These are phyloP conservation scores for Mortierella sp. DNA, from an alignment of 371 early-diverging fungal species.

Conservation along the genomic window DNA sequence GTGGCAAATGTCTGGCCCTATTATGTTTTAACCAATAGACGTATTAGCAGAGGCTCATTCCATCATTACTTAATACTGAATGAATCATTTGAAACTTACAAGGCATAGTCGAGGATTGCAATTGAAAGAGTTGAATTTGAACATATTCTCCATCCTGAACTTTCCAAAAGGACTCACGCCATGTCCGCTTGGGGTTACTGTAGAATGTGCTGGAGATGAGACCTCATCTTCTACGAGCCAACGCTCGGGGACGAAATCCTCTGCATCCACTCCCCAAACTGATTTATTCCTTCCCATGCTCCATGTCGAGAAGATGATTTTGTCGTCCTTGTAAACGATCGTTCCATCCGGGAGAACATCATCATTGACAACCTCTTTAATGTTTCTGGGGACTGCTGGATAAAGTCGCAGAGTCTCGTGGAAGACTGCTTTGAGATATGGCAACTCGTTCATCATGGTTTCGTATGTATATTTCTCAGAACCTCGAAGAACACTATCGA, in stretches of 20 bases:
- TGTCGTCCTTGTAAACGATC: constrained; percentile 31
- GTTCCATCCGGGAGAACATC: constrained; percentile 51
- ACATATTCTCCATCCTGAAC: constrained; percentile 39
- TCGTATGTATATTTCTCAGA: constrained; percentile 26
- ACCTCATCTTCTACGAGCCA: constrained; percentile 23
- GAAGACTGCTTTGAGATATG: constrained; percentile 46
- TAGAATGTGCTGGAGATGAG: neutral
- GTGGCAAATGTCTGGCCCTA: constrained; percentile 64
- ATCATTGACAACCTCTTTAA: constrained; percentile 25
- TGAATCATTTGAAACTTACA: neutral
- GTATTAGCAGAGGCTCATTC: too few relatives aligned
- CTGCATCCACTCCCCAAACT: constrained; percentile 52
- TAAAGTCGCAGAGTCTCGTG: constrained; percentile 46
- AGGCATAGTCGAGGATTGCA: constrained; percentile 44
- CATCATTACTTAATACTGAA: too few relatives aligned
- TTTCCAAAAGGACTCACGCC: constrained; percentile 30
- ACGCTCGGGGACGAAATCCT: constrained; percentile 39
- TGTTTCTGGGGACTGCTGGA: constrained; percentile 43
- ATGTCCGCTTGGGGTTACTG: neutral
- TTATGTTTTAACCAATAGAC: neutral
- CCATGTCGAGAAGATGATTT: constrained; percentile 33
- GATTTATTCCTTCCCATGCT: constrained; percentile 40
- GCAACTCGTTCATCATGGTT: constrained; percentile 20
- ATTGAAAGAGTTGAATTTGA: constrained; percentile 49
- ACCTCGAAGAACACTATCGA: constrained; percentile 26